Evolutionary conservation across 305 asterid species (phyloP), one percentile per base, ranked within the genome.

Genomic region (Striga hermonthica): DNA sequence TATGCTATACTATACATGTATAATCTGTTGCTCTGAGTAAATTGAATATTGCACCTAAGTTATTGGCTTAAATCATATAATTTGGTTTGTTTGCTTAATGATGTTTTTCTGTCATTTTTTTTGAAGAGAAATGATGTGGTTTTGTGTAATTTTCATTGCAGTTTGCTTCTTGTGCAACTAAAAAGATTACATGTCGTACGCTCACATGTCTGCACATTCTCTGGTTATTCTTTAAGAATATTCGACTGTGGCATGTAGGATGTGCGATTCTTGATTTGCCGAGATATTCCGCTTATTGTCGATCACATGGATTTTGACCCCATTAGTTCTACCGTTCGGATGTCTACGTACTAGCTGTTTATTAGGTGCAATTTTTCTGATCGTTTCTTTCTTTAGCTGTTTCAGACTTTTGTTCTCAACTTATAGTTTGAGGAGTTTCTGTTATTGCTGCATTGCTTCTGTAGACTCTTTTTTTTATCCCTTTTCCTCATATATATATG

Each of bases 241-340:
- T 36, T 6, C 3, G 37, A 50, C 37, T 10, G 39, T 62, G 47
- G 43, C 45, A 28, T 40, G 36, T 57, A 8, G 45, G 39, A 62
- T 2, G n/a, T 31, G 13, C 16, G 45, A 9, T 37, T 37, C n/a
- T n/a, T 60, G 31, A 35, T 60, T n/a, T 39, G 41, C 14, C 13
- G 61, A 41, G 47, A 47, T 63, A 16, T 0, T 58, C 49, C 58
- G n/a, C 49, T 57, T 40, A 39, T 38, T 31, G 53, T 52, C 40
- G 9, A 40, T 40, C 45, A 9, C 41, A 9, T 10, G 45, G 13
- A 22, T 22, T 22, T 22, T 22, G 31, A 22, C 31, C 31, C 31
- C 31, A 22, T 10, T 35, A 16, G 36, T 37, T 52, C 56, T 55
- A 9, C 53, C 28, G 1, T 5, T 6, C 15, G 13, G 45, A 6